phyloP scores from a whole-genome alignment of 345 rosid species.

The Mangifera indica region DNA sequence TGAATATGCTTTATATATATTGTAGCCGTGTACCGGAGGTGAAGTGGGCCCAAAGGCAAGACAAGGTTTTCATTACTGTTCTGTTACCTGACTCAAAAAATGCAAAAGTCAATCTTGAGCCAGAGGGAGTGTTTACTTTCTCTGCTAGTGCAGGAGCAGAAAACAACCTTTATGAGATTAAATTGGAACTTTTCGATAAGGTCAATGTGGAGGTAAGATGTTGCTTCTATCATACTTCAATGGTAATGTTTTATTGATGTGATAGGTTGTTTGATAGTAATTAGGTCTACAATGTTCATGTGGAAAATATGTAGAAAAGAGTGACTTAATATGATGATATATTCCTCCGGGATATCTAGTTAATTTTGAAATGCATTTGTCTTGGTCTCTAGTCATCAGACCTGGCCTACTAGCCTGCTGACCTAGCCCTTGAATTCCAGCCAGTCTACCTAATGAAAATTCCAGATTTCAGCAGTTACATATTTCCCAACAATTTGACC shows the following conservation, averaged over 20 bases:
- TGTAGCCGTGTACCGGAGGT: conserved; percentile 80
- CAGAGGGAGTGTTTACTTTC: conserved; percentile 74
- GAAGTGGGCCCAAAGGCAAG: conserved; percentile 84
- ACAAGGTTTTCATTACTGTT: conserved; percentile 70
- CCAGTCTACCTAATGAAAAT: no score
- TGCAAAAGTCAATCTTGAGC: conserved; percentile 70
- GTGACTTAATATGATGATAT: neutral
- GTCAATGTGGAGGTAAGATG: conserved; percentile 71
- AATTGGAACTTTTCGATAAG: conserved; percentile 76
- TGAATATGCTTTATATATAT: neutral
- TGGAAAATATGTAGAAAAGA: neutral
- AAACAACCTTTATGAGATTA: conserved; percentile 55
- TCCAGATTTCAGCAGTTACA: no score
- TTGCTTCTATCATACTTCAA: neutral
- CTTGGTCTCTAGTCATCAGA: neutral
- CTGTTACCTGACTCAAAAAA: conserved; percentile 67
- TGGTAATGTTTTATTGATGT: neutral
- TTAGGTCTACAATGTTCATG: neutral
- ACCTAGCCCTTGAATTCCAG: no score
- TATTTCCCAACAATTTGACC: no score
- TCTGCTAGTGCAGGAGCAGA: conserved; percentile 71
- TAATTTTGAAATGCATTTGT: conserved; percentile 3
- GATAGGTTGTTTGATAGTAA: neutral
- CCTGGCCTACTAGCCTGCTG: neutral
- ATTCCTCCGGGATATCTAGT: neutral